These are phyloP conservation scores for Sicyos edulis DNA, from an alignment of 306 rosid genomes.

Conservation along the genomic window DNA sequence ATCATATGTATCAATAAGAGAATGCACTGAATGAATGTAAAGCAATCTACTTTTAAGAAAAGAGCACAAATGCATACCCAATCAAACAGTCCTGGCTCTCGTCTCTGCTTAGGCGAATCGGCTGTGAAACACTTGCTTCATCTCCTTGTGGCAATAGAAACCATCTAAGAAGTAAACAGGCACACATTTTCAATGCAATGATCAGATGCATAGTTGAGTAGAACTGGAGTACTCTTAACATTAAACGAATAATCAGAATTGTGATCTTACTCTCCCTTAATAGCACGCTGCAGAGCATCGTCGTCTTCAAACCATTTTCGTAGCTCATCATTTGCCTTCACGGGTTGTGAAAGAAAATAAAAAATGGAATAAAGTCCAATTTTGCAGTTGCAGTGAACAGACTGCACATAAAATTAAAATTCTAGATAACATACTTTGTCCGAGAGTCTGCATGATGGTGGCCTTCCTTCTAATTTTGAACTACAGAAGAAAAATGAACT, in stretches of 20 bases:
- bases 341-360: conserved; percentile 16
- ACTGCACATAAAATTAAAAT: conserved; percentile 14
- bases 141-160: conserved; percentile 56
- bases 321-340: conserved; percentile 72
- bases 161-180: conserved; percentile 52
- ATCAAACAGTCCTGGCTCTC: conserved; percentile 49
- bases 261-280: conserved; percentile 71
- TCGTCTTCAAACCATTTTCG: conserved; percentile 75
- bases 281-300: conserved; percentile 88
- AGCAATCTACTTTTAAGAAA: neutral
- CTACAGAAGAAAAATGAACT: conserved; percentile 39
- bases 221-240: neutral
- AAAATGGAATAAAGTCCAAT: conserved; percentile 1
- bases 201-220: conserved; percentile 13
- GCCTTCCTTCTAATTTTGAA: conserved; percentile 88
- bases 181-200: conserved; percentile 4
- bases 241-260: conserved; percentile 7
- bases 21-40: neutral
- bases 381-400: conserved; percentile 14
- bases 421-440: conserved; percentile 65
- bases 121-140: conserved; percentile 39
- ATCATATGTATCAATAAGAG: conserved; percentile 20
- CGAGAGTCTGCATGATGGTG: conserved; percentile 74
- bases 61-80: conserved; percentile 44
- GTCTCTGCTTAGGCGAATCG: conserved; percentile 51